phyloP scores from a whole-genome alignment of 768 basidiomycete genomes.

The Austroboletus eburneus region DNA sequence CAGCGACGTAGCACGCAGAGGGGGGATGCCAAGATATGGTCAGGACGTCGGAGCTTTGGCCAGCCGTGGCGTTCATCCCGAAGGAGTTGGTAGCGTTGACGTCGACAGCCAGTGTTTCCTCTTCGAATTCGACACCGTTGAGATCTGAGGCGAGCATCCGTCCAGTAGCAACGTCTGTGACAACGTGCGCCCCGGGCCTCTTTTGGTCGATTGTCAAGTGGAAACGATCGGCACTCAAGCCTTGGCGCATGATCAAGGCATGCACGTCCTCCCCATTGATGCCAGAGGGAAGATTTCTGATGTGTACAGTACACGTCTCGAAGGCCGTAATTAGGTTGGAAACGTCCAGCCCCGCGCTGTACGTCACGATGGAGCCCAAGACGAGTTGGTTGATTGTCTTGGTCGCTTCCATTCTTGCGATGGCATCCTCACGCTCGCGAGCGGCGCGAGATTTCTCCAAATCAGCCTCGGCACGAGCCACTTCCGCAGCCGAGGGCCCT shows the following conservation, averaged over 20 bases:
- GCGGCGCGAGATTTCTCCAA: constrained; percentile 11
- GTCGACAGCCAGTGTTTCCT: constrained; percentile 40
- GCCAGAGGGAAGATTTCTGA: constrained; percentile 43
- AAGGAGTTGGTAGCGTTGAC: constrained; percentile 36
- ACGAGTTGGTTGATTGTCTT: constrained; percentile 42
- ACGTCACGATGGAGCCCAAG: constrained; percentile 46
- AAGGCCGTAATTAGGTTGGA: constrained; percentile 44
- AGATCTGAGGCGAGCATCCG: constrained; percentile 39
- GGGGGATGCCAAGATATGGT: constrained; percentile 51
- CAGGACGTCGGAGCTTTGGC: constrained; percentile 36
- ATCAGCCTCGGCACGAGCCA: neutral
- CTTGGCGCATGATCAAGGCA: constrained; percentile 42
- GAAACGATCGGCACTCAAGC: constrained; percentile 33
- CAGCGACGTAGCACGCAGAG: constrained; percentile 42
- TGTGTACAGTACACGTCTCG: constrained; percentile 45
- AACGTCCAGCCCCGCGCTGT: constrained; percentile 46
- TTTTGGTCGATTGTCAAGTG: constrained; percentile 31
- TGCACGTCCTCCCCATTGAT: constrained; percentile 38
- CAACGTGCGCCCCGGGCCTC: constrained; percentile 39
- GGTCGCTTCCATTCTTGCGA: constrained; percentile 37
- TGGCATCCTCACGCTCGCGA: constrained; percentile 9
- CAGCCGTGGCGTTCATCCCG: constrained; percentile 38
- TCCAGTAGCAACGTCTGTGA: constrained; percentile 40
- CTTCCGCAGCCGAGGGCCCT: neutral
- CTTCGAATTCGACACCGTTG: constrained; percentile 46